These are phyloP conservation scores for Entomortierella lignicola DNA, from an alignment of 192 early-diverging fungal genomes.

Conservation along the genomic window DNA sequence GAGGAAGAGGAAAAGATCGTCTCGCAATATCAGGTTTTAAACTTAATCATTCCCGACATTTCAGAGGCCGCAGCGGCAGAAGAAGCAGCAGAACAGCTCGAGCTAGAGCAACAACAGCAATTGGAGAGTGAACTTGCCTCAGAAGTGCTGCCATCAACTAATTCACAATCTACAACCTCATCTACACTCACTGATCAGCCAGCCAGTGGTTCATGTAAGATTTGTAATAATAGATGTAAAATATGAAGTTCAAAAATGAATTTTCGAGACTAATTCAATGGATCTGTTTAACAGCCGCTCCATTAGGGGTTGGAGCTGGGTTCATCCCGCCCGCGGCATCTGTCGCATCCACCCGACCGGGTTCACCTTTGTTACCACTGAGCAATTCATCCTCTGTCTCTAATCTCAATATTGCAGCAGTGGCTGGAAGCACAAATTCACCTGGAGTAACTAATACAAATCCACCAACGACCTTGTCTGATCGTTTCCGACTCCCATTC, in stretches of 20 bases:
- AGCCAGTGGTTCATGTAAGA: constrained; percentile 8
- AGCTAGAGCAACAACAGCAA: constrained; percentile 37
- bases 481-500: constrained; percentile 48
- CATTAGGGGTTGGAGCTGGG: constrained; percentile 35
- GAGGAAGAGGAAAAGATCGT: constrained; percentile 53
- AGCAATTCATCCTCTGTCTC: constrained; percentile 22
- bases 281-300: constrained; percentile 27
- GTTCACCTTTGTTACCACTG: constrained; percentile 16
- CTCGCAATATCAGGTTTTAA: constrained; percentile 38
- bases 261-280: constrained; percentile 7
- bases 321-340: constrained; percentile 30
- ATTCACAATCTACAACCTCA: background rate
- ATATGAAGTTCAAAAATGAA: no score
- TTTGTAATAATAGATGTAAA: constrained; percentile 1
- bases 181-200: background rate
- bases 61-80: constrained; percentile 39
- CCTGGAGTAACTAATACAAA: background rate
- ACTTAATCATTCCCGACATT: constrained; percentile 52
- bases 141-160: background rate
- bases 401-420: background rate
- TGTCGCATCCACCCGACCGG: constrained; percentile 35
- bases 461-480: constrained; percentile 31
- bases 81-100: constrained; percentile 41
- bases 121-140: background rate
- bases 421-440: background rate